Percentiles rank a stretch among this genome's conserved stretches.
phyloP scores from a whole-genome alignment of 768 basidiomycete species.

The Trametopsis cervina region DNA sequence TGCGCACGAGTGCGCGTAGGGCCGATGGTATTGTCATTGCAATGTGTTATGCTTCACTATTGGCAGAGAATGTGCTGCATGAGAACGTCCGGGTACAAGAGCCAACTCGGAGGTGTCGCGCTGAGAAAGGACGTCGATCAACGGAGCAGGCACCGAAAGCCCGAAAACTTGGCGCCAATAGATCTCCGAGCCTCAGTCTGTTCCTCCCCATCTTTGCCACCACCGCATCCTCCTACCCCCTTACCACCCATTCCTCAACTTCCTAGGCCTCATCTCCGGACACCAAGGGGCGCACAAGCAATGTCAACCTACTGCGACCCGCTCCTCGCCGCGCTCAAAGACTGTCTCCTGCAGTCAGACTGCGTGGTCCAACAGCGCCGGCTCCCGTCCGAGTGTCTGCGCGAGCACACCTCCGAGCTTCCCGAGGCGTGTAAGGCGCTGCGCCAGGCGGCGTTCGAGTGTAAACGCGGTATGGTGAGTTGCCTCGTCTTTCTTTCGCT shows the following conservation, averaged over 20 bases:
- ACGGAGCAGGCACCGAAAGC: too few relatives aligned
- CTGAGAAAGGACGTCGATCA: too few relatives aligned
- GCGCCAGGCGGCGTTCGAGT: conserved; percentile 80
- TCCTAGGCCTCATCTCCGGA: background rate
- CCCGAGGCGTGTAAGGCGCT: conserved; percentile 77
- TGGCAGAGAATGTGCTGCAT: too few relatives aligned
- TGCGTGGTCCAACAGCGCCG: conserved; percentile 76
- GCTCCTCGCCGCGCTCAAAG: conserved; percentile 70
- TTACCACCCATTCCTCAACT: background rate
- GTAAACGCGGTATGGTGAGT: conserved; percentile 84
- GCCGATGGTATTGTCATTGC: conserved; percentile 29
- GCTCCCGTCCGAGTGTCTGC: conserved; percentile 83
- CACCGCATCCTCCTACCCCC: background rate
- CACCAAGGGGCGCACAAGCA: conserved; percentile 9
- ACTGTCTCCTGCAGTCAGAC: conserved; percentile 79
- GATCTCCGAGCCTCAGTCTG: too few relatives aligned
- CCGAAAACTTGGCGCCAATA: too few relatives aligned
- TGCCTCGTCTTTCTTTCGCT: too few relatives aligned
- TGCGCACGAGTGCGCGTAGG: conserved; percentile 38
- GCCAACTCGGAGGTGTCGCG: too few relatives aligned
- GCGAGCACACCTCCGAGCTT: conserved; percentile 64
- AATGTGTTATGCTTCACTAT: too few relatives aligned
- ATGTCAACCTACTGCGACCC: conserved; percentile 83
- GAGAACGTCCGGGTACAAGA: too few relatives aligned
- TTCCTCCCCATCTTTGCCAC: conserved; percentile 1